Evolutionary conservation across 495 filamentous ascomycete genomes (phyloP).

Genomic region (Stereocaulon alpinum): DNA sequence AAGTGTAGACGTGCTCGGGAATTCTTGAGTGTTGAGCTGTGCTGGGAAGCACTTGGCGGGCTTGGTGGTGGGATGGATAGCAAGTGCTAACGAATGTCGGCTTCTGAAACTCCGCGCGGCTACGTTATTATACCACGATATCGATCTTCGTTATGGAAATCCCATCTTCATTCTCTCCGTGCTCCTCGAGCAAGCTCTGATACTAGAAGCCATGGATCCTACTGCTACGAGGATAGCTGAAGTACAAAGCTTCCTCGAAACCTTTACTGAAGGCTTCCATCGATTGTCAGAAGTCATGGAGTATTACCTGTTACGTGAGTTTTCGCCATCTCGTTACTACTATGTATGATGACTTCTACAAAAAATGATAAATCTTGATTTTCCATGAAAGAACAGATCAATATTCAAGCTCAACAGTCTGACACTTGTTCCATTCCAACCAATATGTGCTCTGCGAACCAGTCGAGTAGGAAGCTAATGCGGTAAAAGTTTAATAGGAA

Average conservation of each 20-base stretch:
- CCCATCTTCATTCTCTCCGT: no score
- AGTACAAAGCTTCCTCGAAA: no score
- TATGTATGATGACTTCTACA: slow-evolving; percentile 29
- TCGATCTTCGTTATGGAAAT: no score
- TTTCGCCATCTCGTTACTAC: background rate
- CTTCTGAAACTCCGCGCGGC: background rate
- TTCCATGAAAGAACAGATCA: slow-evolving; percentile 30
- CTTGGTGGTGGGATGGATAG: no score
- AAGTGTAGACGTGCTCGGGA: background rate
- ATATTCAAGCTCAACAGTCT: slow-evolving; percentile 46
- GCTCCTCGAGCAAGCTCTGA: no score
- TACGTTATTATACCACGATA: no score
- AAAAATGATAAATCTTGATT: slow-evolving; percentile 38
- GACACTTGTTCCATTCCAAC: slow-evolving; percentile 16
- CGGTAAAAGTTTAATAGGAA: no score
- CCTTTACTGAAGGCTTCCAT: no score
- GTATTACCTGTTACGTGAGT: background rate
- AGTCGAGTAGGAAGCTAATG: background rate
- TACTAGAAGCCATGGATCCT: no score
- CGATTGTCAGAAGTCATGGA: background rate
- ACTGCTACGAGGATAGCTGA: no score
- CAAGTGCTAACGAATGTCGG: background rate
- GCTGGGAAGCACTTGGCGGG: background rate
- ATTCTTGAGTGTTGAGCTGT: background rate
- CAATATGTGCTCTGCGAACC: background rate